Percentiles rank a stretch among this genome's conserved stretches.
Evolutionary conservation across 805 yeast genomes (phyloP).

Genomic region (Saturnispora zaruensis): DNA sequence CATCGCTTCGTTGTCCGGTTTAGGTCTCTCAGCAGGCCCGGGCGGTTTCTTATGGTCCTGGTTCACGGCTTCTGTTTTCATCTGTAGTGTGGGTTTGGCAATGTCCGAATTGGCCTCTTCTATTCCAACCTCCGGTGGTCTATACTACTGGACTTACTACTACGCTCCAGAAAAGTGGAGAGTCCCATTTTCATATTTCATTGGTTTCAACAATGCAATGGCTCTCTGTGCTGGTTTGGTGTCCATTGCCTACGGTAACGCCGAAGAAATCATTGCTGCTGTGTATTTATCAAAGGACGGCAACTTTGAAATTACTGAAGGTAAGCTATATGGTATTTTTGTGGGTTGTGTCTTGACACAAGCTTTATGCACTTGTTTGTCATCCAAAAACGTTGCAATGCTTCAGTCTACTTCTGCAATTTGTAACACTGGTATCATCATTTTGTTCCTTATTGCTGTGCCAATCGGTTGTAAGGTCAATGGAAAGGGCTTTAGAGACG

Average conservation of each 20-base stretch:
- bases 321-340: conserved; percentile 44
- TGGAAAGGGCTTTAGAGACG: conserved; percentile 35
- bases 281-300: conserved; percentile 32
- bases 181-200: conserved; percentile 50
- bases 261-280: conserved; percentile 47
- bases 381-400: conserved; percentile 46
- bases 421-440: conserved; percentile 40
- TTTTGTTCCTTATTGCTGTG: conserved; percentile 47
- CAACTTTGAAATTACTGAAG: conserved; percentile 34
- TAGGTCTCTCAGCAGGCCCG: conserved; percentile 52
- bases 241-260: conserved; percentile 49
- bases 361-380: conserved; percentile 42
- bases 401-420: conserved; percentile 43
- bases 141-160: conserved; percentile 60
- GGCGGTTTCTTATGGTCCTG: conserved; percentile 56
- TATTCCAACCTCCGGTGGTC: conserved; percentile 61
- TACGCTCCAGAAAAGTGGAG: conserved; percentile 48
- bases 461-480: conserved; percentile 44
- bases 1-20: conserved; percentile 52
- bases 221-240: conserved; percentile 58
- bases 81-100: conserved; percentile 48
- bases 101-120: conserved; percentile 63
- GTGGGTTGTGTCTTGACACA: conserved; percentile 42
- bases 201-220: conserved; percentile 58
- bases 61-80: conserved; percentile 46